Base-by-base conservation (phyloP, 208 protist species). In the Acanthamoeba divionensis region DNA sequence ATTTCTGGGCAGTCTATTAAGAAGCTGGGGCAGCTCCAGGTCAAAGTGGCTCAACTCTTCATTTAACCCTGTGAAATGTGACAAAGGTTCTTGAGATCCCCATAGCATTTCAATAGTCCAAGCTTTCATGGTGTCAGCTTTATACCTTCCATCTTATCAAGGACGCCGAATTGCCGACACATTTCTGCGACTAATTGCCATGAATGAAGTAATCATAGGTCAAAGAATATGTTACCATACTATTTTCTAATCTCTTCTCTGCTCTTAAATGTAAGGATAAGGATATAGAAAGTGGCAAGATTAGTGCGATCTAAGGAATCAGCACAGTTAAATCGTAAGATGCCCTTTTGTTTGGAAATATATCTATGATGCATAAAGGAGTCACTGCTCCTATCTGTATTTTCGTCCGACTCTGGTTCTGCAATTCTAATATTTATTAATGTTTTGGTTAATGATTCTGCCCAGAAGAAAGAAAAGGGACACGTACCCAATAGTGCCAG, bases 301-400 rank as follows among this genome's bases (percentile, higher is more conserved):
- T 98, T 98, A n/a, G 97, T 98, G 79, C 97, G 90, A 85, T 98
- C 97, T 12, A 98, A 93, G 7, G 96, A 98, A 90, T 98, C 97
- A 3, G 96, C 95, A 90, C 97, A 98, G 93, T 98, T 98, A 75
- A 97, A 91, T 52, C 97, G 96, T 10, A 98, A 79, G 66, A 98
- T 96, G 18, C 95, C 93, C 73, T 88, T 93, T 65, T 94, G 93
- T 18, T 62, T n/a, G n/a, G n/a, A n/a, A n/a, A n/a, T n/a, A n/a
- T n/a, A n/a, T n/a, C n/a, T n/a, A n/a, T n/a, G n/a, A n/a, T n/a
- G n/a, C n/a, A n/a, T n/a, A n/a, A n/a, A n/a, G n/a, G n/a, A n/a
- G n/a, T n/a, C n/a, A n/a, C n/a, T n/a, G n/a, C n/a, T n/a, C n/a
- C n/a, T n/a, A n/a, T n/a, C n/a, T n/a, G n/a, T n/a, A n/a, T n/a